Evolutionary conservation across 352 stramenopile species (phyloP).

Genomic region (Phytophthora litchii): DNA sequence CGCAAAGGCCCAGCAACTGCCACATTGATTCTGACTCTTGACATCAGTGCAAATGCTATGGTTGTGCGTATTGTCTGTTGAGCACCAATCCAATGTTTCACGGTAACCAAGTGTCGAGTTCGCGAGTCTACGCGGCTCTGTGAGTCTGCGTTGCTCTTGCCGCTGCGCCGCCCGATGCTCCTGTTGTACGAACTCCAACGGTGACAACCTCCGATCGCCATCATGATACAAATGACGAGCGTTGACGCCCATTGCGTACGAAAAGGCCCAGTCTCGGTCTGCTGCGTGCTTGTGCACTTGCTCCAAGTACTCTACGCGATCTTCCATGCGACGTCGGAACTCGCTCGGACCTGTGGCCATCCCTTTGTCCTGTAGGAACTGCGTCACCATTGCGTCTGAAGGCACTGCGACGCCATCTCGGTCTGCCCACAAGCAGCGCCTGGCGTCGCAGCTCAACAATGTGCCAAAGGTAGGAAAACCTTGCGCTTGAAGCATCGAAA

Average conservation of each 20-base stretch:
- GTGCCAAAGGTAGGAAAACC: conserved; percentile 58
- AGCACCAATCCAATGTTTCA: conserved; percentile 74
- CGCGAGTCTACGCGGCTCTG: conserved; percentile 13
- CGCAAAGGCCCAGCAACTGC: conserved; percentile 85
- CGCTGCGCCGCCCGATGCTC: conserved; percentile 51
- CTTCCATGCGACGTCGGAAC: conserved; percentile 56
- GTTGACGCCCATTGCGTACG: conserved; percentile 74
- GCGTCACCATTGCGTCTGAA: conserved; percentile 55
- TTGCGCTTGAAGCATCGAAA: conserved; percentile 9
- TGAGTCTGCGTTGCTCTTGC: conserved; percentile 30
- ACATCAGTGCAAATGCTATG: conserved; percentile 73
- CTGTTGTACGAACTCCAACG: conserved; percentile 65
- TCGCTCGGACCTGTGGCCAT: conserved; percentile 38
- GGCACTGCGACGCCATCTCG: conserved; percentile 39
- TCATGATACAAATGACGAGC: conserved; percentile 69
- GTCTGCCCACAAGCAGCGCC: conserved; percentile 65
- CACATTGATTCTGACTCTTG: conserved; percentile 84
- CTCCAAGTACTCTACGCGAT: conserved; percentile 71
- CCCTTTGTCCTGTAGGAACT: conserved; percentile 58
- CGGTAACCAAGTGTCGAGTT: conserved; percentile 37
- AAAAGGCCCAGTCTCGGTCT: conserved; percentile 46
- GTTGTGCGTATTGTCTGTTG: conserved; percentile 63
- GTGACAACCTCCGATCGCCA: conserved; percentile 36
- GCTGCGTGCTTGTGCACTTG: conserved; percentile 60
- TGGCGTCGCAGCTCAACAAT: conserved; percentile 48